Evolutionary conservation across 164 flowering plant species (phyloP).

Genomic region (Piper betle): DNA sequence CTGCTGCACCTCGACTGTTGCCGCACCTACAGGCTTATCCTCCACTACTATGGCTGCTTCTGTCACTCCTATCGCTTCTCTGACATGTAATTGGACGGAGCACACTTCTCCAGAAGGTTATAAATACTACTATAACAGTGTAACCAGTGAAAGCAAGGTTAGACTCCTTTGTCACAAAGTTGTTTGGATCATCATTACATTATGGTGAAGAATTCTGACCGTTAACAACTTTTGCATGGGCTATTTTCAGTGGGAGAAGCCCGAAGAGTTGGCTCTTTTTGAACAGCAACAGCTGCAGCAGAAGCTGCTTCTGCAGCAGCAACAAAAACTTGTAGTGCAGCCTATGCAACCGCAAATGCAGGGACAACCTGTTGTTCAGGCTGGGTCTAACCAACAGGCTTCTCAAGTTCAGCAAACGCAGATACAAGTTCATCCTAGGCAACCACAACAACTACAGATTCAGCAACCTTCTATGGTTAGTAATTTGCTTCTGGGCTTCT

Average conservation of each 20-base stretch:
- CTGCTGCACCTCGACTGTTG: conserved; percentile 30
- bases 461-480: conserved; percentile 30
- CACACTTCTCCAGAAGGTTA: conserved; percentile 93
- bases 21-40: conserved; percentile 31
- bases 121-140: conserved; percentile 73
- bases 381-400: conserved; percentile 31
- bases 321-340: conserved; percentile 32
- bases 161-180: neutral
- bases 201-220: neutral
- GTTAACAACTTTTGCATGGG: conserved; percentile 2
- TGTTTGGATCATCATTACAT: neutral
- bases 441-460: conserved; percentile 28
- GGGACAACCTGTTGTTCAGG: conserved; percentile 22
- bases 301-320: conserved; percentile 17
- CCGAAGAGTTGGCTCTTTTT: conserved; percentile 54
- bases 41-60: conserved; percentile 20
- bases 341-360: conserved; percentile 35
- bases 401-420: conserved; percentile 41
- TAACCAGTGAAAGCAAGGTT: conserved; percentile 82
- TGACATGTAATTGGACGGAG: conserved; percentile 83
- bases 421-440: conserved; percentile 28
- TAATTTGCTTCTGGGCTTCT: conserved; percentile 24
- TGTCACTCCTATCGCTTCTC: conserved; percentile 21
- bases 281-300: conserved; percentile 36
- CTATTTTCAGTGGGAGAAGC: conserved; percentile 83